These are phyloP conservation scores for Orbilia oligospora DNA, from an alignment of 2,329 filamentous ascomycete species.

Conservation along the genomic window DNA sequence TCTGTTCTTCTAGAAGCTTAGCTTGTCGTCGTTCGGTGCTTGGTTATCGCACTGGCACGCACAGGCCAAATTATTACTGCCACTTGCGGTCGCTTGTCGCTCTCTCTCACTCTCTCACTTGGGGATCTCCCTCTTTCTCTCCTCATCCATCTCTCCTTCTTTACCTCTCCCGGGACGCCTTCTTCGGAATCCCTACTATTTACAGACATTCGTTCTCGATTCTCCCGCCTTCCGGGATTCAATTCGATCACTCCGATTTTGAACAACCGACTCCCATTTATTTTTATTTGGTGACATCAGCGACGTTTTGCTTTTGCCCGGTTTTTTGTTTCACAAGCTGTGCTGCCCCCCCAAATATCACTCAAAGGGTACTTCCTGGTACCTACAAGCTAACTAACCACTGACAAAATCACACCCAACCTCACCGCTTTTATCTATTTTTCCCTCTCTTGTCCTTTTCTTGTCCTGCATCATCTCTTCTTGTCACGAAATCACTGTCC, in stretches of 20 bases:
- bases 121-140: too few species aligned
- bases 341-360: slow-evolving; percentile 15
- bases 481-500: slow-evolving; percentile 12
- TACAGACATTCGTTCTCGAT: neutral
- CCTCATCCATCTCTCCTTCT: neutral
- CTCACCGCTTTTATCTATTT: slow-evolving; percentile 9
- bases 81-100: too few species aligned
- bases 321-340: slow-evolving; percentile 36
- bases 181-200: slow-evolving; percentile 11
- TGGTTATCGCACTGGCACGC: neutral
- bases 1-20: slow-evolving; percentile 21
- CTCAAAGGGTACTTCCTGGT: neutral
- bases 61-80: neutral
- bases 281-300: slow-evolving; percentile 23
- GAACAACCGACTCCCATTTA: neutral
- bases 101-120: too few species aligned
- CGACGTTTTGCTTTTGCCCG: slow-evolving; percentile 30
- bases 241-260: neutral
- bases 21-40: neutral
- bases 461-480: slow-evolving; percentile 29
- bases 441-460: slow-evolving; percentile 18
- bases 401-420: slow-evolving; percentile 17
- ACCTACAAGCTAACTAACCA: slow-evolving; percentile 13
- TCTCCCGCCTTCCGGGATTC: slow-evolving; percentile 4
- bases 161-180: slow-evolving; percentile 22